phyloP scores from a whole-genome alignment of 2,329 filamentous ascomycete genomes.

The Penicillium sp. region DNA sequence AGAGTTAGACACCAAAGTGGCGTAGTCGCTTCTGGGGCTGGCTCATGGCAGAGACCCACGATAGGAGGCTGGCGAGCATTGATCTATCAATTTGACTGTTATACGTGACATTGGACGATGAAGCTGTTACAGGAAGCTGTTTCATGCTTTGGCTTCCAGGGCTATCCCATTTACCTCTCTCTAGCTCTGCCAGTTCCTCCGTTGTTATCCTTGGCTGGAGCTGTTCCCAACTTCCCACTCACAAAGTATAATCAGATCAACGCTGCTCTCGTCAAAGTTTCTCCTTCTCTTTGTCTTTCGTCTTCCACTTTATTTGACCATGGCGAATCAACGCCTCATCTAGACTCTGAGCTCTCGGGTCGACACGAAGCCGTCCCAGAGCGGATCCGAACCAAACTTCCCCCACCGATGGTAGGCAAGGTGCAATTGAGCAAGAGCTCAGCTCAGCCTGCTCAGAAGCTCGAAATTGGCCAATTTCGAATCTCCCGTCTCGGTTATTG shows the following conservation, averaged over 20 bases:
- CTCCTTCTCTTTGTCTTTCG: not conserved
- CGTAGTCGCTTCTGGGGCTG: conserved; percentile 14
- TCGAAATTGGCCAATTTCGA: not conserved
- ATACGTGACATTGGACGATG: not conserved
- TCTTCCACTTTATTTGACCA: not conserved
- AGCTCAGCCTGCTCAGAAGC: not conserved
- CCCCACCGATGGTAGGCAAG: conserved; percentile 7
- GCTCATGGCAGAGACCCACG: conserved; percentile 14
- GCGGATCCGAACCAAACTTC: conserved; percentile 33
- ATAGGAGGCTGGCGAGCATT: conserved; percentile 9
- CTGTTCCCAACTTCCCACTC: not conserved
- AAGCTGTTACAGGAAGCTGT: not conserved
- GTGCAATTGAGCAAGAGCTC: not conserved
- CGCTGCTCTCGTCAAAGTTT: not conserved
- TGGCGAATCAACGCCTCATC: not conserved
- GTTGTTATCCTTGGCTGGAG: not conserved
- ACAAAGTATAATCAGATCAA: not conserved
- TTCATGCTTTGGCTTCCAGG: not conserved
- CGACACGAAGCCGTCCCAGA: conserved; percentile 25
- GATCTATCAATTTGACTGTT: conserved; percentile 1
- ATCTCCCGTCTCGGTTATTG: not conserved
- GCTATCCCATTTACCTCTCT: not conserved
- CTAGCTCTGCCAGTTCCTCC: not conserved
- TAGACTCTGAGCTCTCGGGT: conserved; percentile 23
- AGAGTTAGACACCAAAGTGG: conserved; percentile 9